Conservation (phyloP, 176 grass and related monocot species). For the Hyparrhenia diplandra region DNA sequence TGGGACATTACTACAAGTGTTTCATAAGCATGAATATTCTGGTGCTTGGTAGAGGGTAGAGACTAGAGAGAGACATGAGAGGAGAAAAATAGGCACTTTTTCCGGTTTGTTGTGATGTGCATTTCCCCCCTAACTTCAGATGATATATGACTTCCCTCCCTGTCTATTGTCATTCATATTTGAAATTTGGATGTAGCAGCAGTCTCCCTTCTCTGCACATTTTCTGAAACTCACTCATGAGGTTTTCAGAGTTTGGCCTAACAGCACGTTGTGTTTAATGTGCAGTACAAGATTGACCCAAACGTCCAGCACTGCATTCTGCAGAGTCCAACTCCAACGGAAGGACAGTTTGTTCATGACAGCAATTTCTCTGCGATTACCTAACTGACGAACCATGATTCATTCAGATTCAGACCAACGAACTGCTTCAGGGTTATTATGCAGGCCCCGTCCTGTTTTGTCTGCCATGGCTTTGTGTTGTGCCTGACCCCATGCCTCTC, state of each 20-base stretch:
- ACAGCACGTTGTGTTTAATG: neutral
- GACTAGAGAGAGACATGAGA: neutral
- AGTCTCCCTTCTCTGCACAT: neutral
- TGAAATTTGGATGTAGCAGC: neutral
- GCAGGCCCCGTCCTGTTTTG: neutral
- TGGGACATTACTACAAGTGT: neutral
- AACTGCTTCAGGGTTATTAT: neutral
- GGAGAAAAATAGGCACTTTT: neutral
- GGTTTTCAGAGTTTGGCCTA: neutral
- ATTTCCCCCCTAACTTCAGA: neutral
- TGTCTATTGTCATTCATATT: neutral
- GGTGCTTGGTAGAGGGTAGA: neutral
- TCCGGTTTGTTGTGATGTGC: neutral
- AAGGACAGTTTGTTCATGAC: neutral
- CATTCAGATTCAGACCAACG: neutral
- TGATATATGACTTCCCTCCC: neutral
- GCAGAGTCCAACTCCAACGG: neutral
- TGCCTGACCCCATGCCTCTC: neutral
- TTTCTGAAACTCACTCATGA: neutral
- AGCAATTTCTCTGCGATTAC: neutral
- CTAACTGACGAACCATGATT: neutral
- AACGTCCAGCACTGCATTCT: neutral
- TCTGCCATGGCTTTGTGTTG: neutral
- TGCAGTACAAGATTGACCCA: neutral
- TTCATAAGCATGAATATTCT: neutral